A percentile compares a stretch with the other conserved stretches of the same genome.
Evolutionary conservation across 1,284 basidiomycete genomes (phyloP).

Genomic region (Trichosporon sp.): DNA sequence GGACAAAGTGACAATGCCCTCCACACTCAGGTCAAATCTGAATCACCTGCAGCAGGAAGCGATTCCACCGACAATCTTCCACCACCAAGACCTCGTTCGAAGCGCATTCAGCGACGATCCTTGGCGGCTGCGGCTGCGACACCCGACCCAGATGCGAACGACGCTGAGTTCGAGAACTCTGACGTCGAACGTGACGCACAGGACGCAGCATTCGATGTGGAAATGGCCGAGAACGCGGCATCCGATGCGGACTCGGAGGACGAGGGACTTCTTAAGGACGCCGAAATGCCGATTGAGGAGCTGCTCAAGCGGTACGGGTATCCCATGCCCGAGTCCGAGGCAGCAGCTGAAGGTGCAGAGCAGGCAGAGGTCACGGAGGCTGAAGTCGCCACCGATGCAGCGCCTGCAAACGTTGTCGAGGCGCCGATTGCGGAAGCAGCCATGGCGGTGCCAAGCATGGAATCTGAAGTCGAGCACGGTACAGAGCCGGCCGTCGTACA

Average conservation of each 20-base stretch:
- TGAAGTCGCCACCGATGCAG: background rate
- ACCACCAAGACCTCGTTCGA: constrained; percentile 14
- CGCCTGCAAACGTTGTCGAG: too few relatives aligned
- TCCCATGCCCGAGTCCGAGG: constrained; percentile 20
- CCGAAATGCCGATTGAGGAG: constrained; percentile 54
- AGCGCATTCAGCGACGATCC: constrained; percentile 22
- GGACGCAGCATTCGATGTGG: constrained; percentile 44
- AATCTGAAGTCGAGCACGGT: too few relatives aligned
- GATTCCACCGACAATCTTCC: background rate
- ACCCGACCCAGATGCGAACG: constrained; percentile 44
- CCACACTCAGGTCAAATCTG: too few relatives aligned
- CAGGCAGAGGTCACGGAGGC: background rate
- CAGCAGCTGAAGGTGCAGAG: constrained; percentile 6
- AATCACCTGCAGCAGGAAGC: background rate
- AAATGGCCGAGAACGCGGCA: constrained; percentile 48
- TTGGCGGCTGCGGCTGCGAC: constrained; percentile 15
- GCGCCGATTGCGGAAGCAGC: too few relatives aligned
- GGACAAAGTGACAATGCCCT: too few relatives aligned
- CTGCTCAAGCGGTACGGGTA: constrained; percentile 53
- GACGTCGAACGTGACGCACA: constrained; percentile 32
- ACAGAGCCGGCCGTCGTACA: too few relatives aligned
- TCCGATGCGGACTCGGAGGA: constrained; percentile 50
- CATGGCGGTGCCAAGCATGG: too few relatives aligned
- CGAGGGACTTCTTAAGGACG: constrained; percentile 52
- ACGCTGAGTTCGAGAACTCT: constrained; percentile 38